Conservation (phyloP, 768 basidiomycete species). For the Tylopilus cervinicoccineus region DNA sequence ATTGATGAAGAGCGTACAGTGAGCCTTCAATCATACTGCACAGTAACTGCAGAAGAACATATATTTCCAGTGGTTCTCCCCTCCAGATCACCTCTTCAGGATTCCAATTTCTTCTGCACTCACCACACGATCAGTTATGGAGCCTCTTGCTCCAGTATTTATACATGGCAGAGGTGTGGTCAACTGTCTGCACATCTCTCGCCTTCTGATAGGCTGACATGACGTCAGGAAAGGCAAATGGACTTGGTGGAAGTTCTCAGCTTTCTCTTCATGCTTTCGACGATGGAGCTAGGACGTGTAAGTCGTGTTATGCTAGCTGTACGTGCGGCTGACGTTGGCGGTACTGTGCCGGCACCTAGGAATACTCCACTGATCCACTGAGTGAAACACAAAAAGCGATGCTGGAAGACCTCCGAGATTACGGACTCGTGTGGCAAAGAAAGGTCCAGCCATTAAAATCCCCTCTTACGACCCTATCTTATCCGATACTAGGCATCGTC, state of each 20-base stretch:
- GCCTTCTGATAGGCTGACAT: slow-evolving; percentile 12
- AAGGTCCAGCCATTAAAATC: slow-evolving; percentile 44
- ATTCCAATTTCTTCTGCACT: slow-evolving; percentile 94
- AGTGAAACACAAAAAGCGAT: slow-evolving; percentile 80
- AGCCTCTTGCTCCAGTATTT: slow-evolving; percentile 89
- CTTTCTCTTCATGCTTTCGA: slow-evolving; percentile 96
- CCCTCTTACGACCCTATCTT: slow-evolving; percentile 8
- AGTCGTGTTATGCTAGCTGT: slow-evolving; percentile 18
- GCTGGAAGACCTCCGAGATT: slow-evolving; percentile 89
- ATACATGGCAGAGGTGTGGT: slow-evolving; percentile 71
- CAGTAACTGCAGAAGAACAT: background rate
- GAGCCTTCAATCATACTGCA: slow-evolving; percentile 21
- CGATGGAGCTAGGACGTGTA: slow-evolving; percentile 90
- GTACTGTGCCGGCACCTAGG: slow-evolving; percentile 42
- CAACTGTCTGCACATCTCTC: background rate
- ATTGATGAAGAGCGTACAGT: slow-evolving; percentile 78
- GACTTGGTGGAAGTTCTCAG: slow-evolving; percentile 91
- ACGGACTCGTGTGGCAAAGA: slow-evolving; percentile 89
- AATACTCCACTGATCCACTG: slow-evolving; percentile 82
- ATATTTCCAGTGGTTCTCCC: slow-evolving; percentile 43
- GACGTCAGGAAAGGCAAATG: slow-evolving; percentile 72
- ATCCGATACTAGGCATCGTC: slow-evolving; percentile 52
- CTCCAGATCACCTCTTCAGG: slow-evolving; percentile 89
- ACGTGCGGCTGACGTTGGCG: background rate
- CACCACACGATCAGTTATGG: slow-evolving; percentile 95